These are phyloP conservation scores for Mrakia frigida DNA, from an alignment of 768 basidiomycete genomes.

Conservation along the genomic window DNA sequence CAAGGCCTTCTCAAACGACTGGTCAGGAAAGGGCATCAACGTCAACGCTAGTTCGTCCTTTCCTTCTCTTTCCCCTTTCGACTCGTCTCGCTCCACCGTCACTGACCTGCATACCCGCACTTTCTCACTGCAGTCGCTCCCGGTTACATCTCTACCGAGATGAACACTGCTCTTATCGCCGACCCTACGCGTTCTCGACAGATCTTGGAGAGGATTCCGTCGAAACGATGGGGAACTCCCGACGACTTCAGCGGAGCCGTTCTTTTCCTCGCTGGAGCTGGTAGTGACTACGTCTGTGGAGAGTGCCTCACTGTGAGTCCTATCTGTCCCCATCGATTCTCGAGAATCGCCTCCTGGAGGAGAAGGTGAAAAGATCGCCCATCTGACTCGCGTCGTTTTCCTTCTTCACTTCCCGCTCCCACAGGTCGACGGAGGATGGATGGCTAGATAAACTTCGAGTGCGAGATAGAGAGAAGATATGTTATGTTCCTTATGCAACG, in stretches of 20 bases:
- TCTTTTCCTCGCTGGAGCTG: conserved; percentile 64
- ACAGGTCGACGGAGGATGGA: conserved; percentile 60
- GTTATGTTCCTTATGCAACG: not conserved
- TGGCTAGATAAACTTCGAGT: conserved; percentile 35
- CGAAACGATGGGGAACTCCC: conserved; percentile 65
- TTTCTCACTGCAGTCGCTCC: conserved; percentile 15
- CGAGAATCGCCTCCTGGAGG: too few species aligned
- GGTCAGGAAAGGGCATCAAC: conserved; percentile 80
- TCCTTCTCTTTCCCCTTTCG: not conserved
- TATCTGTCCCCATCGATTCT: too few species aligned
- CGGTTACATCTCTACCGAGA: conserved; percentile 56
- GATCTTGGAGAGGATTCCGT: conserved; percentile 69
- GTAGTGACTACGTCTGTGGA: conserved; percentile 67
- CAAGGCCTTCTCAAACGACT: conserved; percentile 88
- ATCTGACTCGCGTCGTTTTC: not conserved
- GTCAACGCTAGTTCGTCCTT: conserved; percentile 53
- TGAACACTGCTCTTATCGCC: conserved; percentile 61
- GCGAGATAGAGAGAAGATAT: not conserved
- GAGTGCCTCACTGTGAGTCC: conserved; percentile 55
- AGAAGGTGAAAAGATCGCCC: not conserved
- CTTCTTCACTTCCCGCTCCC: not conserved
- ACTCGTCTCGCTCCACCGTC: not conserved
- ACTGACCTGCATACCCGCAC: not conserved
- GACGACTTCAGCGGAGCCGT: conserved; percentile 68
- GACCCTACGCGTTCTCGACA: conserved; percentile 64